phyloP scores from a whole-genome alignment of 768 basidiomycete genomes.

The Candolleomyces eurysporus region DNA sequence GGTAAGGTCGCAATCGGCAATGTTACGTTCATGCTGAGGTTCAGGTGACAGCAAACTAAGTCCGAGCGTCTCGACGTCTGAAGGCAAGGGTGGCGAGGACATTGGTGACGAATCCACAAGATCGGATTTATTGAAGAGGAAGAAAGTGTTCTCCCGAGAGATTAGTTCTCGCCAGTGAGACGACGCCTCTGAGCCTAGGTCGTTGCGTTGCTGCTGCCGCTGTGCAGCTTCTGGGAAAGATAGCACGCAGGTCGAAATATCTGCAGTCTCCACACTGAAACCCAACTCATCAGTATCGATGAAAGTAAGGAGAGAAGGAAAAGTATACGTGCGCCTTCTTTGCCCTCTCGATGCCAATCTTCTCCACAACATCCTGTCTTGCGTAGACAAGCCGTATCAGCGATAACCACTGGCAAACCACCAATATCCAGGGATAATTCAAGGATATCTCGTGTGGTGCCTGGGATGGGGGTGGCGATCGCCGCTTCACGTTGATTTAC shows the following conservation, averaged over 20 bases:
- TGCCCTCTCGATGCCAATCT: constrained; percentile 79
- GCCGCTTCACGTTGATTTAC: constrained; percentile 87
- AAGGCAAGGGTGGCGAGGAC: not conserved
- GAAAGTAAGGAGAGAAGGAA: not conserved
- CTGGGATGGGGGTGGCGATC: constrained; percentile 84
- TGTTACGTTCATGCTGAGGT: not conserved
- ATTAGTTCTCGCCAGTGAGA: constrained; percentile 45
- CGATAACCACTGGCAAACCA: constrained; percentile 75
- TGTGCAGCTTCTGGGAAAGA: constrained; percentile 53
- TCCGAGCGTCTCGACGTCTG: not conserved
- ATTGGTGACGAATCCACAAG: constrained; percentile 26
- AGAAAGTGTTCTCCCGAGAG: constrained; percentile 49
- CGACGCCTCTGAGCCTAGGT: constrained; percentile 1
- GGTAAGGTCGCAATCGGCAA: not conserved
- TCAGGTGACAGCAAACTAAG: too few species aligned
- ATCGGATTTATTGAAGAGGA: constrained; percentile 83
- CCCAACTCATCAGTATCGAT: not conserved
- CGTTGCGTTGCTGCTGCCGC: constrained; percentile 9
- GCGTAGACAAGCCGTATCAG: constrained; percentile 86
- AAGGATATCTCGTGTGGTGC: constrained; percentile 87
- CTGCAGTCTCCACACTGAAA: constrained; percentile 60
- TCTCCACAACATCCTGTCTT: constrained; percentile 73
- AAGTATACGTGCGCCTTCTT: constrained; percentile 51
- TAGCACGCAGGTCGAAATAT: constrained; percentile 78
- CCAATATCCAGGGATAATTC: constrained; percentile 84